Evolutionary conservation across 208 protist genomes (phyloP).

Genomic region (Balamuthia mandrillaris): DNA sequence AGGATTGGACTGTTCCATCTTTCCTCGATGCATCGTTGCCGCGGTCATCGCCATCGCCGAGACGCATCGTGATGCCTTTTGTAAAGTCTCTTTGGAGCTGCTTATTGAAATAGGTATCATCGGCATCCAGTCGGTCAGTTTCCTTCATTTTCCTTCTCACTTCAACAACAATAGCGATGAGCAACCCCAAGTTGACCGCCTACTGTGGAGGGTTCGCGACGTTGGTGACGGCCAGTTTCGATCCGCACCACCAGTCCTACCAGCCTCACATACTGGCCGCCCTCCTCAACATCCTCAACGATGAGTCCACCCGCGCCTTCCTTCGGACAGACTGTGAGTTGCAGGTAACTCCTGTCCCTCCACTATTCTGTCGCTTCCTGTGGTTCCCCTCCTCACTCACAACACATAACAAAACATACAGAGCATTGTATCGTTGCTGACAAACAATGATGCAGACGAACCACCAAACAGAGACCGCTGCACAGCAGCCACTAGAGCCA

Average conservation of each 20-base stretch:
- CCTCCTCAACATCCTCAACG: constrained; percentile 37
- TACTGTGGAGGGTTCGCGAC: constrained; percentile 36
- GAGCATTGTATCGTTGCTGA: no score
- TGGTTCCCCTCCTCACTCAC: not conserved
- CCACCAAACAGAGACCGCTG: no score
- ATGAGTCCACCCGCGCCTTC: constrained; percentile 10
- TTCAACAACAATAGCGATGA: constrained; percentile 15
- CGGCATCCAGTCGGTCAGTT: no score
- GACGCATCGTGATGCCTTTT: not conserved
- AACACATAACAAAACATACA: no score
- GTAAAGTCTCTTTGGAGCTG: not conserved
- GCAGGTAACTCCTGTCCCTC: not conserved
- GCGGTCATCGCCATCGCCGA: not conserved
- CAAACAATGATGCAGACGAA: no score
- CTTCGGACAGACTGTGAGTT: constrained; percentile 32
- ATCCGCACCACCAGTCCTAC: constrained; percentile 41
- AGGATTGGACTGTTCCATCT: not conserved
- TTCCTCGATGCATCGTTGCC: not conserved
- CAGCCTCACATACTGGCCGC: constrained; percentile 33
- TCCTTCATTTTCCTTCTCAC: no score
- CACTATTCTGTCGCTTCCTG: not conserved
- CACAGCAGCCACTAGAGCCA: not conserved
- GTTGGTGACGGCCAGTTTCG: constrained; percentile 14
- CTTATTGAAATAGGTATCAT: no score
- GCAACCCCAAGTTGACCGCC: constrained; percentile 34